Conservation (phyloP, 805 yeast species). For the Barnettozyma sp. region DNA sequence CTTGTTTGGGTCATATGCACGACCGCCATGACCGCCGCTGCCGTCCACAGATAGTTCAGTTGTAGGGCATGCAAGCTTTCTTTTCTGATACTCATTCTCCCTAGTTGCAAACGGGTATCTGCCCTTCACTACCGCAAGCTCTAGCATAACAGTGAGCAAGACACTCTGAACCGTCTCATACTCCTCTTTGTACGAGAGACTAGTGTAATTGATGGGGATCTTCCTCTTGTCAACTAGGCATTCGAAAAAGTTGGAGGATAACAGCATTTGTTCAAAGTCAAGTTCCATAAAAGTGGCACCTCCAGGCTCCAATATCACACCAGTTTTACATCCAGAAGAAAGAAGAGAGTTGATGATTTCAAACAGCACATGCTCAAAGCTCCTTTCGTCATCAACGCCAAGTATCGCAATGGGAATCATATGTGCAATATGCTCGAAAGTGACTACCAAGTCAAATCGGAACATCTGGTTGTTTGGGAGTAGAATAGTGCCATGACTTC, state of each 20-base stretch:
- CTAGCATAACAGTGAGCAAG: not conserved
- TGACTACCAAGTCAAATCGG: not conserved
- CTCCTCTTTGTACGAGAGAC: not conserved
- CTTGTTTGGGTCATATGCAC: no score
- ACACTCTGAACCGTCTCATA: not conserved
- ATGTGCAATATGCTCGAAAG: not conserved
- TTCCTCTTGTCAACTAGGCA: not conserved
- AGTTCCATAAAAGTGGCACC: not conserved
- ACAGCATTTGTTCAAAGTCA: conserved; percentile 1
- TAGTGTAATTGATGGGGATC: not conserved
- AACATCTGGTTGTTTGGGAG: not conserved
- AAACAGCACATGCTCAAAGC: not conserved
- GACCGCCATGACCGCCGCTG: not conserved
- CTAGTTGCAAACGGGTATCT: not conserved
- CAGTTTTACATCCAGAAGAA: not conserved
- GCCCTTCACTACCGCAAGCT: not conserved
- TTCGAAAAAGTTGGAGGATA: not conserved
- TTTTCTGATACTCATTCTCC: not conserved
- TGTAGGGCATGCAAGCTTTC: not conserved
- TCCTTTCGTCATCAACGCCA: not conserved
- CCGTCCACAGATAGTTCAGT: not conserved
- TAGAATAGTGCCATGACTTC: not conserved
- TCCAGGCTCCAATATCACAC: not conserved
- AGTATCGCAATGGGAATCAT: not conserved
- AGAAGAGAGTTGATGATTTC: not conserved